Evolutionary conservation across 495 filamentous ascomycete species (phyloP), one percentile per base, ranked within the genome.

Genomic region (Friedmanniomyces endolithicus): DNA sequence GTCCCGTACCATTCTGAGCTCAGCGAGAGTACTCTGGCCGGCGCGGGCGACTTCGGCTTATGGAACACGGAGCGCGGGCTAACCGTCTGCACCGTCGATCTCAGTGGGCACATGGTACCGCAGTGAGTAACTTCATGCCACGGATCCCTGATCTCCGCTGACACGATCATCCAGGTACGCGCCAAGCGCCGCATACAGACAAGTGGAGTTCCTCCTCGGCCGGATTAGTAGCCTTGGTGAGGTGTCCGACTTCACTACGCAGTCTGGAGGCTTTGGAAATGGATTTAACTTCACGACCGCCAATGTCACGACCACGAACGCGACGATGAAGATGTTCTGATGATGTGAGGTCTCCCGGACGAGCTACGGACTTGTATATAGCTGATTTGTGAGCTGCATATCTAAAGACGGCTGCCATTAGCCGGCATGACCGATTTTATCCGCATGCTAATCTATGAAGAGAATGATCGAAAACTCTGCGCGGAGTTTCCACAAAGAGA

Each of bases 161-260:
- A 41, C 37, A 41, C 17, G 16, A 66, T 67, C 64, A 58, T 65
- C 25, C 29, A 67, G 69, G 53, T 71, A 70, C 50, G 58, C 62
- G 29, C 68, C 69, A 1, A 56, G 45, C 33, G 67, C 63, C 7
- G 62, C 62, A 0, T 89, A 83, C 59, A 69, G 85, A 11, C 81
- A 87, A 45, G 55, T 90, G 20, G 84, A 70, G 58, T 69, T 65
- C 33, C 56, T 71, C 56, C 53, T 70, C 2, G 69, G 68, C 37
- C 37, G 37, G 2, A 41, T 41, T 14, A 14, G 16, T 14, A 41
- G 12, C 37, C 37, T 41, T 41, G 37, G 37, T 9, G 29, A 47
- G 24, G n/a, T 29, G 17, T 31, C 48, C 50, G 12, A 44, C 48
- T 20, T 22, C 12, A 23, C 55, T 52, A 62, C 58, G 23, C 58